Evolutionary conservation across 2,329 filamentous ascomycete species (phyloP), one percentile per base, ranked within the genome.

Genomic region (Ophiostoma sp.): DNA sequence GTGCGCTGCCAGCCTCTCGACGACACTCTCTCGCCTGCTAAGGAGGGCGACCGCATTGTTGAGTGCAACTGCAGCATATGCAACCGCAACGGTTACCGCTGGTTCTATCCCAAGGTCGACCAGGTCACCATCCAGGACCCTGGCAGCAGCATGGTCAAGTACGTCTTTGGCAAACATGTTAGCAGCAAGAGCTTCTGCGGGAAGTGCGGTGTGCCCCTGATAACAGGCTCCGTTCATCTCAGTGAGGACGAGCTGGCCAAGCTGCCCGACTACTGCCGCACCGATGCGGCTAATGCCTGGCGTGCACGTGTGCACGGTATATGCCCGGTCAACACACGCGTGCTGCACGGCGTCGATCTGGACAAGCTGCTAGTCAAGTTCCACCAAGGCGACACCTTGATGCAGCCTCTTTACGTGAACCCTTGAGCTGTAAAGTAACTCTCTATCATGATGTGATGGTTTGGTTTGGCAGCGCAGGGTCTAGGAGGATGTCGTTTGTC

Each of bases 31-130:
- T 72, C 74, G 66, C 67, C 70, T 41, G 67, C 74, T 3, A 44
- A 60, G 2, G 1, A 40, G 1, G 60, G 18, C 36, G 76, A 76
- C 12, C 66, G 12, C 0, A 70, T 78, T 5, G 38, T 75, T 1
- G 80, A 83, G 66, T 85, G 83, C 76, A 82, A 83, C 74, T 85
- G 83, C 77, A 84, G 82, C 73, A 78, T 79, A 71, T 84, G 82
- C 74, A 73, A 74, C 58, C 76, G 80, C 65, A 80, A 81, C 69
- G 83, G 75, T 9, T 75, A 75, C 70, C 70, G 78, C 68, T 85
- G 82, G 82, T 72, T 79, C 47, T 84, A 83, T 72, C 79, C 79
- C 6, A 69, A 70, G 3, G 72, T 71, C 4, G 74, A 77, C 11
- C 77, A 82, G 65, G 75, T 82, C n/a, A 75, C 75, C 11, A 71